phyloP scores from a whole-genome alignment of 225 moss, liverwort and hornwort genomes.

The Rhytidiadelphus loreus region DNA sequence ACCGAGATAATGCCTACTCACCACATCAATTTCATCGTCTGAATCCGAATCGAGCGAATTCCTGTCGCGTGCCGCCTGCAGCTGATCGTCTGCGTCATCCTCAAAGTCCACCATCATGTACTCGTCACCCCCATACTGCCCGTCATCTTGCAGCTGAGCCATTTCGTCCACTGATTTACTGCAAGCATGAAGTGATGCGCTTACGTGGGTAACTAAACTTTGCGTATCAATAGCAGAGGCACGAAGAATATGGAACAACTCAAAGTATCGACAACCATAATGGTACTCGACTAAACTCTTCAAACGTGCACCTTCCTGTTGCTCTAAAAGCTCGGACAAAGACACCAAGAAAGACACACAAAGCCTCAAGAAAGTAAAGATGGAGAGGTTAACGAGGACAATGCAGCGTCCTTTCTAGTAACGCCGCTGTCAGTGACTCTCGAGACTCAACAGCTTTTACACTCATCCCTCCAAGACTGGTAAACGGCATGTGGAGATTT shows the following conservation, averaged over 20 bases:
- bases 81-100: conserved; percentile 66
- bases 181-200: not conserved
- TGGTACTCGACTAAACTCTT: not conserved
- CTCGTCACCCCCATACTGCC: conserved; percentile 40
- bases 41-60: conserved; percentile 70
- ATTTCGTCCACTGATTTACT: conserved; percentile 14
- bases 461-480: not conserved
- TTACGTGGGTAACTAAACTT: not conserved
- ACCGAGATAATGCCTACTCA: not conserved
- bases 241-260: not conserved
- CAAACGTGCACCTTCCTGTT: not conserved
- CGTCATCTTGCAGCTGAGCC: conserved; percentile 53
- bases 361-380: not conserved
- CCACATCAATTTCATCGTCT: conserved; percentile 73
- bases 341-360: not conserved
- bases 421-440: not conserved
- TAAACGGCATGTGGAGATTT: not conserved
- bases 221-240: not conserved
- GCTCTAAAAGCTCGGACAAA: not conserved
- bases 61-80: conserved; percentile 54
- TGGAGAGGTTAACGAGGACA: not conserved
- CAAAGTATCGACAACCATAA: not conserved
- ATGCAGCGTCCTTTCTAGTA: not conserved
- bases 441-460: not conserved
- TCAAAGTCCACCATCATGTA: conserved; percentile 82